Evolutionary conservation across 306 rosid species (phyloP), one percentile per base, ranked within the genome.

Genomic region (Glycine tomentella): DNA sequence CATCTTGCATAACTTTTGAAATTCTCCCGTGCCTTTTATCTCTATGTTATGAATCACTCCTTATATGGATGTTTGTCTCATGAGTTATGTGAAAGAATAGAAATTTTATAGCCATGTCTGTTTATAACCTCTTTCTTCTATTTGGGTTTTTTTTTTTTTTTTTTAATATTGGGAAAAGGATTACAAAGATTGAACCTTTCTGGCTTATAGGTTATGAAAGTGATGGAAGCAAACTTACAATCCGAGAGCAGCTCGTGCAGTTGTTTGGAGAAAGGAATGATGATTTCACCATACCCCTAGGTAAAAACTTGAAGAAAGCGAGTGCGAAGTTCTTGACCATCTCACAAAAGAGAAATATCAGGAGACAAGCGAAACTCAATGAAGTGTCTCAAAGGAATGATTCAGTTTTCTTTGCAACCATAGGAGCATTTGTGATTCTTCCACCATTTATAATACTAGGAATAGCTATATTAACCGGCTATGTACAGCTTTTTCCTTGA

Each of bases 401-500:
- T 79, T 85, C 98, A 3, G 91, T 81, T 68, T 89, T 93, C 89
- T 95, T 95, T 78, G 96, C 99, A 78, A 93, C 96, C 40, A 86
- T 93, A 79, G 99, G 97, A 82, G 98, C 97, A 49, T 95, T 91
- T 85, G 89, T 95, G 76, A 77, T 95, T 88, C 92, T 95, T 79
- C 99, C 99, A 15, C 98, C 99, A 79, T 12, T 95, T 81, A 78
- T 93, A 77, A 95, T 95, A 81, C 77, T 95, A 80, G 99, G 91
- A 58, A 91, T 95, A 86, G 97, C 99, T 59, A 84, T 95, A 78
- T 72, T 80, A 78, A 95, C 96, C 9, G 98, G 99, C 63, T 90
- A 93, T 90, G 99, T 93, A 73, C 98, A 95, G 80, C 97, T 94
- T 87, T 87, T 92, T 83, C 98, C 98, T 14, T 94, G 88, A 92